Base-by-base conservation (phyloP, 192 early-diverging fungal species). In the Backusella tuberculispora region DNA sequence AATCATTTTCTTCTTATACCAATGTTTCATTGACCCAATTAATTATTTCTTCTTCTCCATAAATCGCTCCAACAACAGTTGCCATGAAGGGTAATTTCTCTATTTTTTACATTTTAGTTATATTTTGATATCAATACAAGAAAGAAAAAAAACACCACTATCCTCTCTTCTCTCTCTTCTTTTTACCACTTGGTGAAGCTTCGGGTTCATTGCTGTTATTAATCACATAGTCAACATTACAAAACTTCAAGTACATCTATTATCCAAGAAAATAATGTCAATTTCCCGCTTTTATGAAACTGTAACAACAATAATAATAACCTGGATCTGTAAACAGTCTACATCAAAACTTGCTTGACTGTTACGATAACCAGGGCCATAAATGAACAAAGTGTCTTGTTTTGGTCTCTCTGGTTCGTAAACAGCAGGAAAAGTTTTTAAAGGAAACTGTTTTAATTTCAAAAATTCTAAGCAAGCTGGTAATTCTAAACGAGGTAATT, bases 61-160 rank as follows among this genome's bases (percentile, higher is more conserved):
- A 75, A 42, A 82, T 66, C 19, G 83, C 70, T 66, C 84, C 87
- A n/a, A 72, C 66, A 45, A 84, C 69, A 13, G 82, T 77, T 29
- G 81, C 66, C 15, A 91, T 66, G 69, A 87, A 87, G 3, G 90
- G 90, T 14, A 91, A 79, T 72, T 87, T 78, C 7, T 84, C 89
- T 90, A 68, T 24, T 41, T 17, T 12, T 13, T 63, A 21, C 26
- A 37, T 21, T 21, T 63, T 63, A 63, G 12, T 12, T 13, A 43
- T 41, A 69, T 26, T 46, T 34, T 43, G n/a, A 2, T 0, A 47
- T 69, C n/a, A 69, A 47, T 24, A 68, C 13, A 17, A 68, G 5
- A 42, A 44, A 17, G 8, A 26, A 19, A 42, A 44, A 17, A 21
- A 26, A 19, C 45, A 15, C 6, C 10, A 34, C 12, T 19, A 7